A percentile compares a stretch with the other conserved stretches of the same genome.
Conservation (phyloP, 768 basidiomycete genomes). For the Tulasnella sp. region DNA sequence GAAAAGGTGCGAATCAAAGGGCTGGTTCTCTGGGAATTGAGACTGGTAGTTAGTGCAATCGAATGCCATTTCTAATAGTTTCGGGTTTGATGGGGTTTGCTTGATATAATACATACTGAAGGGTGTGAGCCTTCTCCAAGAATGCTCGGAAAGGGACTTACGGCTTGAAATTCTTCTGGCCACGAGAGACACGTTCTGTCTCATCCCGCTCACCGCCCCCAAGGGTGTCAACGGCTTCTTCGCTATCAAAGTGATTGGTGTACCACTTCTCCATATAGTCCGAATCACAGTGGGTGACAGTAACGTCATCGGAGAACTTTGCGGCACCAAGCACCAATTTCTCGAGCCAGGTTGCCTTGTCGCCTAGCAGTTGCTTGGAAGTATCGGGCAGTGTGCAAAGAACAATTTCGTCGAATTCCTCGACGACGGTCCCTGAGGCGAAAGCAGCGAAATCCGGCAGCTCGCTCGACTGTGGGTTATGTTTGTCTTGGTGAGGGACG, state of each 20-base stretch:
- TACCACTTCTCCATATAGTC: slow-evolving; percentile 29
- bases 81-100: not conserved
- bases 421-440: slow-evolving; percentile 22
- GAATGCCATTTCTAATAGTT: slow-evolving; percentile 6
- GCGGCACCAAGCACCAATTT: slow-evolving; percentile 33
- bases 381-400: slow-evolving; percentile 36
- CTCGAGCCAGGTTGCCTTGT: slow-evolving; percentile 31
- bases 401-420: slow-evolving; percentile 35
- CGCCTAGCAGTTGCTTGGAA: slow-evolving; percentile 32
- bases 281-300: slow-evolving; percentile 39
- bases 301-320: slow-evolving; percentile 34
- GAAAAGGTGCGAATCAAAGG: slow-evolving; percentile 17
- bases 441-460: slow-evolving; percentile 25
- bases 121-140: not conserved
- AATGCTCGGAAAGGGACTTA: not conserved
- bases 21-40: slow-evolving; percentile 22
- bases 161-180: not conserved
- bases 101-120: slow-evolving; percentile 11
- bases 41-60: slow-evolving; percentile 39
- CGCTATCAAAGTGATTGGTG: not conserved
- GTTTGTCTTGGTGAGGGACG: not conserved
- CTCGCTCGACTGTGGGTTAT: slow-evolving; percentile 24
- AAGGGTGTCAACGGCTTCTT: not conserved
- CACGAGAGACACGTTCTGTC: not conserved
- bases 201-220: not conserved